phyloP scores from a whole-genome alignment of 1,284 basidiomycete genomes.

The Rhizopogon parksii region DNA sequence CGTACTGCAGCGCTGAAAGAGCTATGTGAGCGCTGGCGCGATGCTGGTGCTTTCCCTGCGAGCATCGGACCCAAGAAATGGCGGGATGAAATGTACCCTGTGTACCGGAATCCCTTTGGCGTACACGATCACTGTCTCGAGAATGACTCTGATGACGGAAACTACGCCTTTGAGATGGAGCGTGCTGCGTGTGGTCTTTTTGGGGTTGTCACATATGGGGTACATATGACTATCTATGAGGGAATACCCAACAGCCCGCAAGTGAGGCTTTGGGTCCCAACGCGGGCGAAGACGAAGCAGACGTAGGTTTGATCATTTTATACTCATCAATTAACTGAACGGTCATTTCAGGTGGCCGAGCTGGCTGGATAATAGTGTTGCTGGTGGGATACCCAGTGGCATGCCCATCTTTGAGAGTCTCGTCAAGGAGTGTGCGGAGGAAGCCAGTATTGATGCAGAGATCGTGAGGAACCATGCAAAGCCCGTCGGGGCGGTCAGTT shows the following conservation, averaged over 20 bases:
- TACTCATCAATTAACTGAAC: conserved; percentile 3
- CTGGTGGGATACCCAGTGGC: conserved; percentile 74
- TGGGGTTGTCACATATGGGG: conserved; percentile 84
- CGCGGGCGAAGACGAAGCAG: conserved; percentile 78
- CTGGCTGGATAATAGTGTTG: conserved; percentile 72
- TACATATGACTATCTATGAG: conserved; percentile 74
- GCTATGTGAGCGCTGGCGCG: conserved; percentile 66
- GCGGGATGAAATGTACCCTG: conserved; percentile 78
- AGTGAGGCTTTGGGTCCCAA: conserved; percentile 81
- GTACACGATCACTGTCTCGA: conserved; percentile 30
- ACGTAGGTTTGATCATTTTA: conserved; percentile 48
- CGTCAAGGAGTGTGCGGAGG: conserved; percentile 90
- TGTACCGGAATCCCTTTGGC: conserved; percentile 71
- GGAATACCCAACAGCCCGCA: conserved; percentile 42
- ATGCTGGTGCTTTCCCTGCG: conserved; percentile 47
- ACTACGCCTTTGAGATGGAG: conserved; percentile 84
- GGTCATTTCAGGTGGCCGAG: conserved; percentile 59
- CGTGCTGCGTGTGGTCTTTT: conserved; percentile 84
- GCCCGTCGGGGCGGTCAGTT: conserved; percentile 58
- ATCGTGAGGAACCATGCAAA: conserved; percentile 55
- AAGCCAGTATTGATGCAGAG: conserved; percentile 70
- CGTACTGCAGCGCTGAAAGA: conserved; percentile 56
- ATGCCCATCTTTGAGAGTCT: conserved; percentile 70
- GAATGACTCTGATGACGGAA: conserved; percentile 29
- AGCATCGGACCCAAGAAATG: conserved; percentile 72